Evolutionary conservation across 306 rosid genomes (phyloP).

Genomic region (Carpinus fangiana): DNA sequence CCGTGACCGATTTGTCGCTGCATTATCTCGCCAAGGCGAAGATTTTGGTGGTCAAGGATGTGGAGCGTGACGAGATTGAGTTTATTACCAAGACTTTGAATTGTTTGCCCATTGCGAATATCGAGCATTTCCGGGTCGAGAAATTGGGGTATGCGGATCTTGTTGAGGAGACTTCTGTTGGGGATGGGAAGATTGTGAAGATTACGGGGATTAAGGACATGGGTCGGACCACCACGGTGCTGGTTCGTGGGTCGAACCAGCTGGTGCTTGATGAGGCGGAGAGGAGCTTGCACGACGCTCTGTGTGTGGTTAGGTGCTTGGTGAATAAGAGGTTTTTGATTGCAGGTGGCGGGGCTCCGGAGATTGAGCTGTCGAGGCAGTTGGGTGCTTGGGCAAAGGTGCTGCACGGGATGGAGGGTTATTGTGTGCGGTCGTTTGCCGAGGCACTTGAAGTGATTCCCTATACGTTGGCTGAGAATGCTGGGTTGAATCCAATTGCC

Average conservation of each 20-base stretch:
- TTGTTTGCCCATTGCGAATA: slow-evolving; percentile 90
- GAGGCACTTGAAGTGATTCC: slow-evolving; percentile 99
- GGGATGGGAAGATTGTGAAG: slow-evolving; percentile 93
- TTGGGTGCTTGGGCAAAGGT: slow-evolving; percentile 99
- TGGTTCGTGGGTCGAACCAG: slow-evolving; percentile 88
- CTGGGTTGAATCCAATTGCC: slow-evolving; percentile 84
- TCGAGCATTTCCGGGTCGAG: slow-evolving; percentile 87
- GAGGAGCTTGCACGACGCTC: slow-evolving; percentile 91
- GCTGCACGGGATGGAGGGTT: slow-evolving; percentile 97
- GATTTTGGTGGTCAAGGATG: slow-evolving; percentile 94
- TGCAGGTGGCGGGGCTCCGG: slow-evolving; percentile 98
- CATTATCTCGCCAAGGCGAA: slow-evolving; percentile 96
- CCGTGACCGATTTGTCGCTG: slow-evolving; percentile 88
- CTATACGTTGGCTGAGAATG: slow-evolving; percentile 91
- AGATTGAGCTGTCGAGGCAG: slow-evolving; percentile 95
- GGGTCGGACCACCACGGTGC: slow-evolving; percentile 88
- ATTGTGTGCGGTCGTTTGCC: slow-evolving; percentile 80
- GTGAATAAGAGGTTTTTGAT: slow-evolving; percentile 87
- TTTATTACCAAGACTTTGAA: slow-evolving; percentile 91
- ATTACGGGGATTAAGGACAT: slow-evolving; percentile 88
- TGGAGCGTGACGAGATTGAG: slow-evolving; percentile 95
- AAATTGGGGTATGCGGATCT: slow-evolving; percentile 90
- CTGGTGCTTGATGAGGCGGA: slow-evolving; percentile 92
- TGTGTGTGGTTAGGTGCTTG: slow-evolving; percentile 95
- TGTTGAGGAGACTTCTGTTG: slow-evolving; percentile 86